Evolutionary conservation across 129 eudicot species (phyloP), one percentile per base, ranked within the genome.

Genomic region (Lonicera japonica): DNA sequence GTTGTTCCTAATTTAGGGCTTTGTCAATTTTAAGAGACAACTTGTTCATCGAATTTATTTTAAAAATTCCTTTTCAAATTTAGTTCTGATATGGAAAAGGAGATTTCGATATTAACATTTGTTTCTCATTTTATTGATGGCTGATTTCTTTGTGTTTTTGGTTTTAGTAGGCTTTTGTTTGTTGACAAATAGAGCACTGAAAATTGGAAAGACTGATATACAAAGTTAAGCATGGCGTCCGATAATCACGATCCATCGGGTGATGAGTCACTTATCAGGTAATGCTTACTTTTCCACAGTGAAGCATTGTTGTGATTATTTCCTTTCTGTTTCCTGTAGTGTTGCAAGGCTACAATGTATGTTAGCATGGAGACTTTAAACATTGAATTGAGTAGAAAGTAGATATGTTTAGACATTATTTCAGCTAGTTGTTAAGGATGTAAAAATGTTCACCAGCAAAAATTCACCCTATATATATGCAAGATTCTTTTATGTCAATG

Each of bases 251-350:
- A 21, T 22, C 21, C 25, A n/a, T 24, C 51, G 66, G 65, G 53
- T 20, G 45, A 70, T 51, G 58, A 45, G 60, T 39, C 62, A 15
- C 21, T 25, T 54, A 16, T 64, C 77, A 76, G 77, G 81, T 70
- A 29, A 65, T 19, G 58, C 54, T 0, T n/a, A n/a, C 5, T 18
- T n/a, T 10, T 17, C 16, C 47, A 24, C 21, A 5, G 55, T 50
- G 55, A 50, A 50, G 5, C 55, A 50, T 50, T 17, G 5, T 50
- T 1, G 36, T 29, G 36, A 29, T 29, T 29, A 1, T 29, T 29
- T 29, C 6, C 36, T 1, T 29, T 29, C 36, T 29, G 6, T 29
- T 29, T n/a, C n/a, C n/a, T n/a, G n/a, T n/a, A n/a, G n/a, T n/a
- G n/a, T n/a, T n/a, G n/a, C n/a, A n/a, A n/a, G n/a, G n/a, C n/a